Percentiles rank a stretch among this genome's conserved stretches.
Evolutionary conservation across 1,139 yeast genomes (phyloP).

Genomic region (Magnusiomyces ingens): DNA sequence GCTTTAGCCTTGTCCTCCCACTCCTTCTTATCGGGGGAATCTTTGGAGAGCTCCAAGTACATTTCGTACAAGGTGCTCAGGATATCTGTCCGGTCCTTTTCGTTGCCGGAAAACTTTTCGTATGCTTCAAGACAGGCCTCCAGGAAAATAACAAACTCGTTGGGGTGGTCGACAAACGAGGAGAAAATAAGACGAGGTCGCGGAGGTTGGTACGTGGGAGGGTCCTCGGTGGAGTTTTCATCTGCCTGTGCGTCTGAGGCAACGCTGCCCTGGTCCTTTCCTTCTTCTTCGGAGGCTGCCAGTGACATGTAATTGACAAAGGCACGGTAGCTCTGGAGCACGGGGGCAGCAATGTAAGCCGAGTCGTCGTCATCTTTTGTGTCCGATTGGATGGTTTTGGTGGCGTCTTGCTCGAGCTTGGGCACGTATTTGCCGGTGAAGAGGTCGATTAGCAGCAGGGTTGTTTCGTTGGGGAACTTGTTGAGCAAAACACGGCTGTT

Average conservation of each 20-base stretch:
- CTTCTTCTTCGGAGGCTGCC: conserved; percentile 6
- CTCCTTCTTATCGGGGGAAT: conserved; percentile 32
- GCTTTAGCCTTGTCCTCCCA: conserved; percentile 65
- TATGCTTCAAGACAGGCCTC: conserved; percentile 86
- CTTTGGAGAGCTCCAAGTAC: conserved; percentile 58
- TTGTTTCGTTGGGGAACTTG: conserved; percentile 69
- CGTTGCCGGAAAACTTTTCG: conserved; percentile 66
- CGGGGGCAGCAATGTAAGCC: conserved; percentile 30
- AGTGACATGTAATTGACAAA: conserved; percentile 57
- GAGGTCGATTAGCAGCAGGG: conserved; percentile 72
- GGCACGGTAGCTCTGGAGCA: conserved; percentile 63
- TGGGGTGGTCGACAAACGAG: conserved; percentile 74
- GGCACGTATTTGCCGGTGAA: conserved; percentile 81
- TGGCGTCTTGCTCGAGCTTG: conserved; percentile 13
- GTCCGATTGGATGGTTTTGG: conserved; percentile 7
- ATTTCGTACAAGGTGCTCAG: conserved; percentile 75
- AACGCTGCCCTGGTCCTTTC: too few species aligned
- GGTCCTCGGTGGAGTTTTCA: conserved; percentile 3
- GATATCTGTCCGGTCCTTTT: conserved; percentile 62
- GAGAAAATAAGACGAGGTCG: conserved; percentile 82
- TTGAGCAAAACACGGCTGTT: conserved; percentile 63
- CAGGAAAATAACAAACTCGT: conserved; percentile 85
- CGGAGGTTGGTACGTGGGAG: conserved; percentile 86
- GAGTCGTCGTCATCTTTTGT: conserved; percentile 8
- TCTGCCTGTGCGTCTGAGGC: neutral